These are phyloP conservation scores for Marchantia paleacea DNA, from an alignment of 225 moss, liverwort and hornwort genomes.

Conservation along the genomic window DNA sequence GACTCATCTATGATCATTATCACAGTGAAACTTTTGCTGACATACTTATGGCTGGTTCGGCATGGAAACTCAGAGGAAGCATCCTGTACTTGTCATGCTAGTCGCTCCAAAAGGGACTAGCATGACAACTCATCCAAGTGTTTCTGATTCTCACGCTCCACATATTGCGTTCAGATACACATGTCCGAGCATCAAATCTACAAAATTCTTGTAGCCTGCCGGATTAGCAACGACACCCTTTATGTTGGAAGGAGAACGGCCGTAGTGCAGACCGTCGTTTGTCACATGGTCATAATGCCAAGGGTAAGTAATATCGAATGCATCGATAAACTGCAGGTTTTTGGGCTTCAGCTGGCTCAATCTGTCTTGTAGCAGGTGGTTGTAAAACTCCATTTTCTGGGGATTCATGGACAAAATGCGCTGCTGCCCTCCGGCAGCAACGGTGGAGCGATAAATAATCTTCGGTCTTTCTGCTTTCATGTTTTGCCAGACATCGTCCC, in stretches of 20 bases:
- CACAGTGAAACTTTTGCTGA: too few species aligned
- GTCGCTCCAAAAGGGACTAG: not conserved
- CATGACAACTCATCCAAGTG: not conserved
- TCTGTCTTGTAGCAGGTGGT: slow-evolving; percentile 40
- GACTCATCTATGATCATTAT: too few species aligned
- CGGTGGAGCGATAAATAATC: slow-evolving; percentile 41
- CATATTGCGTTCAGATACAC: slow-evolving; percentile 24
- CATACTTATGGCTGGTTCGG: too few species aligned
- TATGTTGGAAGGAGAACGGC: slow-evolving; percentile 1
- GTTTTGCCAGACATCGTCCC: slow-evolving; percentile 28
- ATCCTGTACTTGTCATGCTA: not conserved
- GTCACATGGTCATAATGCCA: slow-evolving; percentile 40
- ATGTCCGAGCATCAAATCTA: slow-evolving; percentile 31
- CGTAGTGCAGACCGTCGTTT: slow-evolving; percentile 32
- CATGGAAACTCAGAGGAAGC: too few species aligned
- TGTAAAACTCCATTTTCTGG: slow-evolving; percentile 48
- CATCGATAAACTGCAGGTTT: slow-evolving; percentile 43
- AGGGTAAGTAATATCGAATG: slow-evolving; percentile 50
- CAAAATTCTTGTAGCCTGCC: slow-evolving; percentile 16
- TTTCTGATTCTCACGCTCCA: not conserved
- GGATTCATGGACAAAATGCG: slow-evolving; percentile 39
- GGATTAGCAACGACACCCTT: not conserved
- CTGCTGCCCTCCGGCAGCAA: slow-evolving; percentile 35
- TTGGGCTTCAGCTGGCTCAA: slow-evolving; percentile 22
- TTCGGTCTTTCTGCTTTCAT: slow-evolving; percentile 32